A percentile compares a stretch with the other conserved stretches of the same genome.
These are phyloP conservation scores for Psilocybe azurescens DNA, from an alignment of 768 basidiomycete genomes.

Conservation along the genomic window DNA sequence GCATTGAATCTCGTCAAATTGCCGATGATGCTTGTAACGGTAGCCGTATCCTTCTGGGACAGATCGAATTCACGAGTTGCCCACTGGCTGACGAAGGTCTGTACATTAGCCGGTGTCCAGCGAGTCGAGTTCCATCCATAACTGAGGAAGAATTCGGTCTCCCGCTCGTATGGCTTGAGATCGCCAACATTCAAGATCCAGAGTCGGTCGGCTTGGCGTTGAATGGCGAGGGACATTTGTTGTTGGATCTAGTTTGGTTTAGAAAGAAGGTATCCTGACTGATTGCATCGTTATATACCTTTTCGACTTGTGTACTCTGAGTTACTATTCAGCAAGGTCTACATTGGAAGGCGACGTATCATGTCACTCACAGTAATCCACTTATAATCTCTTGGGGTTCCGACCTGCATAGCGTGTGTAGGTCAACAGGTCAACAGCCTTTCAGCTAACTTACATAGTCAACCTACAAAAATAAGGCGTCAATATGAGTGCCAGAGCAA, in stretches of 20 bases:
- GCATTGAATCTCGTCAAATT: slow-evolving; percentile 64
- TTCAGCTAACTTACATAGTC: slow-evolving; percentile 45
- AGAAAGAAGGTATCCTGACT: background rate
- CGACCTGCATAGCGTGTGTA: slow-evolving; percentile 48
- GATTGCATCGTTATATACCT: slow-evolving; percentile 33
- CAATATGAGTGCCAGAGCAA: background rate
- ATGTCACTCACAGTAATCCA: slow-evolving; percentile 60
- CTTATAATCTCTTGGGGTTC: slow-evolving; percentile 70
- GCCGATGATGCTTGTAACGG: slow-evolving; percentile 56
- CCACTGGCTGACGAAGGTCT: slow-evolving; percentile 59
- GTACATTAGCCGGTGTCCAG: slow-evolving; percentile 60
- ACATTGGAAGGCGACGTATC: background rate
- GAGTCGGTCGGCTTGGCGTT: slow-evolving; percentile 59
- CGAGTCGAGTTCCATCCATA: slow-evolving; percentile 64
- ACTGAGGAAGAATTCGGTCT: slow-evolving; percentile 71
- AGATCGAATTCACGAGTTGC: slow-evolving; percentile 69
- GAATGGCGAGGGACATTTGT: slow-evolving; percentile 70
- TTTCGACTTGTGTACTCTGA: slow-evolving; percentile 58
- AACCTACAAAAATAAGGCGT: slow-evolving; percentile 33
- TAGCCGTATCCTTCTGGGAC: slow-evolving; percentile 39
- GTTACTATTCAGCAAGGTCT: background rate
- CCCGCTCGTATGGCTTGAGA: slow-evolving; percentile 75
- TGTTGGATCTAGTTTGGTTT: slow-evolving; percentile 52
- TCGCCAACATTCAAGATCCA: slow-evolving; percentile 83
- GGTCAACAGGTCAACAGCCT: background rate